phyloP scores from a whole-genome alignment of 2,329 filamentous ascomycete species.

The Monosporascus cannonballus region DNA sequence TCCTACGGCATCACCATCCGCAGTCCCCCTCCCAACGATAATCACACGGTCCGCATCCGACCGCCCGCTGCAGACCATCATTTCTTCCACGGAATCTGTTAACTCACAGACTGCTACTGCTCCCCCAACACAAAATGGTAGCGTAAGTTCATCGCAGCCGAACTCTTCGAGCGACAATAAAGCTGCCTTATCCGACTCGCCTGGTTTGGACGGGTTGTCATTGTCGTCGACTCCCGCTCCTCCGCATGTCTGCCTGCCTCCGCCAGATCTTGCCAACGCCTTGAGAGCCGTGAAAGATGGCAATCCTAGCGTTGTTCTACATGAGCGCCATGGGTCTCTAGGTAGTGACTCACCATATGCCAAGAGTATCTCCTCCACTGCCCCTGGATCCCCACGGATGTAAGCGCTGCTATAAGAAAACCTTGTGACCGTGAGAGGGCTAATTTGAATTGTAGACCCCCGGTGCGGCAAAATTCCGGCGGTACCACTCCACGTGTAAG shows the following conservation, averaged over 20 bases:
- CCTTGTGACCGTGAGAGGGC: background rate
- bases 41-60: background rate
- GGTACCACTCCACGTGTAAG: slow-evolving; percentile 71
- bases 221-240: slow-evolving; percentile 20
- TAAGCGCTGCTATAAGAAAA: slow-evolving; percentile 30
- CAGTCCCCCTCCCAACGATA: slow-evolving; percentile 7
- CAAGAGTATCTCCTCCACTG: slow-evolving; percentile 52
- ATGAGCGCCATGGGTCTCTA: slow-evolving; percentile 22
- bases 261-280: slow-evolving; percentile 33
- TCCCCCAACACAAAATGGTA: background rate
- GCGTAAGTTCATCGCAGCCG: slow-evolving; percentile 7
- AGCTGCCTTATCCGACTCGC: background rate
- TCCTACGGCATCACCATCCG: slow-evolving; percentile 18
- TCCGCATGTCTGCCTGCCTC: slow-evolving; percentile 20
- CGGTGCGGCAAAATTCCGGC: slow-evolving; percentile 67
- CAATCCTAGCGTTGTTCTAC: slow-evolving; percentile 24
- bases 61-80: background rate
- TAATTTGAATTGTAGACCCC: slow-evolving; percentile 43
- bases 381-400: slow-evolving; percentile 53
- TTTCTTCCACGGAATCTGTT: background rate
- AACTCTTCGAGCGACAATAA: slow-evolving; percentile 7
- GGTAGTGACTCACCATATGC: slow-evolving; percentile 49
- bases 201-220: slow-evolving; percentile 1
- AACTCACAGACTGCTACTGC: background rate
- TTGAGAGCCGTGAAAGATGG: slow-evolving; percentile 37